Evolutionary conservation across 176 grass and related monocot genomes (phyloP), one percentile per base, ranked within the genome.

Genomic region (Tuctoria greenei): DNA sequence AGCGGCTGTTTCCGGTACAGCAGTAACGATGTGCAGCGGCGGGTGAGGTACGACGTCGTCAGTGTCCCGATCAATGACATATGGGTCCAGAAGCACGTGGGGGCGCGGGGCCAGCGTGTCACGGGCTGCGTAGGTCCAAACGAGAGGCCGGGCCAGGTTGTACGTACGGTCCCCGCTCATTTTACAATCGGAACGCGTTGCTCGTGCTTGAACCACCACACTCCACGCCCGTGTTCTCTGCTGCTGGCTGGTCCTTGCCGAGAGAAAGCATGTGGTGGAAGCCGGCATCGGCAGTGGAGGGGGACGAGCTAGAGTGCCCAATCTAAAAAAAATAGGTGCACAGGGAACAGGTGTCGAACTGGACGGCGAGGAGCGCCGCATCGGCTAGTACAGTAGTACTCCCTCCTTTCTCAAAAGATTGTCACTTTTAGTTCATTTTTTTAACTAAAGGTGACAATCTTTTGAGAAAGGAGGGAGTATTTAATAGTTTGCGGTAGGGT

Each of bases 121-220:
- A 77, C 75, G 61, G 61, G 75, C 14, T 12, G n/a, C 12, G 51
- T 26, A 46, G 8, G 61, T 51, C 60, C 74, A 76, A 76, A n/a
- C 5, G 2, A 38, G 21, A 21, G 20, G 11, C 31, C 4, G 7
- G 62, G 27, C 17, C 58, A 8, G 31, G 31, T 31, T 60, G 39
- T 31, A 27, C 58, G 58, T 61, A 31, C 24, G 57, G 25, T 6
- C 57, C 9, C 56, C 8, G 72, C 16, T 13, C 58, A 62, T 76
- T 76, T 75, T 63, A 76, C 40, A 25, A 70, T 70, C 5, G 77
- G 26, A 71, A 80, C 78, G 55, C 78, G 20, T 49, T 71, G 35
- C 66, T 69, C 66, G 77, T 61, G 78, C 52, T 11, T 16, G 16
- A 51, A 10, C 66, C 17, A 8, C 41, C 59, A 35, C 1, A 14